Conservation (phyloP, 2,329 filamentous ascomycete species). For the Leptoxyphium fumago region DNA sequence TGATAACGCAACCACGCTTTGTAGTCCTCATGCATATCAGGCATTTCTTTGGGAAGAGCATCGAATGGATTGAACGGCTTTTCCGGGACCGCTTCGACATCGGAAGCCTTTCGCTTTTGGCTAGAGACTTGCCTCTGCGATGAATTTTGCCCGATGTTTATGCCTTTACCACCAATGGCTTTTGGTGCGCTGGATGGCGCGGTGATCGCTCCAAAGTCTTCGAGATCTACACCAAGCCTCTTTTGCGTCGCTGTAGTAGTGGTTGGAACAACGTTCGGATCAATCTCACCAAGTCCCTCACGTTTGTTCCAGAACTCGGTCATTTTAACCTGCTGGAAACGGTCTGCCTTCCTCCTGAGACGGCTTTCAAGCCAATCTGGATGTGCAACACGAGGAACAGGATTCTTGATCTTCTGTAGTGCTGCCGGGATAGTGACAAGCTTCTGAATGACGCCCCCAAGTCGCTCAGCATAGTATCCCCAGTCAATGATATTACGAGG, state of each 20-base stretch:
- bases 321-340: constrained; percentile 96
- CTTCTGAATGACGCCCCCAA: constrained; percentile 96
- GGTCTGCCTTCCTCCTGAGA: constrained; percentile 92
- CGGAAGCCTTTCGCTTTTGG: constrained; percentile 34
- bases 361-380: constrained; percentile 92
- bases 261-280: constrained; percentile 46
- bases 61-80: constrained; percentile 59
- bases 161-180: constrained; percentile 23
- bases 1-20: constrained; percentile 79
- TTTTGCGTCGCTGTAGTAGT: constrained; percentile 30
- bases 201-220: constrained; percentile 29
- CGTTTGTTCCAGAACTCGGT: constrained; percentile 66
- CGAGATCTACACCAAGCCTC: constrained; percentile 46
- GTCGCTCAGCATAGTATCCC: constrained; percentile 90
- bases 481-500: constrained; percentile 83
- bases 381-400: constrained; percentile 82
- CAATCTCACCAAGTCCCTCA: constrained; percentile 53
- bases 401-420: constrained; percentile 86
- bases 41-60: constrained; percentile 68
- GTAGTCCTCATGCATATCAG: constrained; percentile 74
- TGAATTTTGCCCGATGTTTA: constrained; percentile 12
- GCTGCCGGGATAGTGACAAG: constrained; percentile 96
- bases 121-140: not conserved
- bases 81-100: constrained; percentile 20
- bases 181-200: constrained; percentile 25